A percentile compares a stretch with the other conserved stretches of the same genome.
Conservation (phyloP, 306 rosid genomes). For the Styphnolobium japonicum region DNA sequence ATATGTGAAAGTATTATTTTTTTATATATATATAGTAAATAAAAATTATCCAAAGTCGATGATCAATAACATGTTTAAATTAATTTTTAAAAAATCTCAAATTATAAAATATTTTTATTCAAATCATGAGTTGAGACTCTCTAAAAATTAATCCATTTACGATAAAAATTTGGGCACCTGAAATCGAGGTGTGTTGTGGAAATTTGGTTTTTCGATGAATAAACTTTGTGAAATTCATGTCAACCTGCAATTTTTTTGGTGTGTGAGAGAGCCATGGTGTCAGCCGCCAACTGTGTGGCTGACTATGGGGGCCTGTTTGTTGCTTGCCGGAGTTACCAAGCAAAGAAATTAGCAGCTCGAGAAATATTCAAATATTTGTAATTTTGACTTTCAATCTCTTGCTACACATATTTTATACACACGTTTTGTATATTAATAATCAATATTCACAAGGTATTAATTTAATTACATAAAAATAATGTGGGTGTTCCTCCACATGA, state of each 20-base stretch:
- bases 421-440: neutral
- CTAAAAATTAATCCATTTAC: no score
- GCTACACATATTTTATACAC: neutral
- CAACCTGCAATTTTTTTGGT: conserved; percentile 9
- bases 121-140: no score
- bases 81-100: no score
- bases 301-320: conserved; percentile 39
- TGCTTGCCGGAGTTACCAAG: conserved; percentile 74
- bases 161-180: conserved; percentile 21
- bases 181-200: conserved; percentile 35
- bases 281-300: conserved; percentile 49
- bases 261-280: no score
- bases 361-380: conserved; percentile 37
- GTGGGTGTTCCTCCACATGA: conserved; percentile 2
- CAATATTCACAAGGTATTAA: neutral
- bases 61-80: no score
- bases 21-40: no score
- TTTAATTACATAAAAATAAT: neutral
- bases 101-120: no score
- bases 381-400: conserved; percentile 55
- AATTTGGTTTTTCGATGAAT: conserved; percentile 21
- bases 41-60: no score
- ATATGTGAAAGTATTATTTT: no score
- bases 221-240: conserved; percentile 36
- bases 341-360: conserved; percentile 54